Conservation (phyloP, 2,329 filamentous ascomycete species). For the Colletotrichum tofieldiae region DNA sequence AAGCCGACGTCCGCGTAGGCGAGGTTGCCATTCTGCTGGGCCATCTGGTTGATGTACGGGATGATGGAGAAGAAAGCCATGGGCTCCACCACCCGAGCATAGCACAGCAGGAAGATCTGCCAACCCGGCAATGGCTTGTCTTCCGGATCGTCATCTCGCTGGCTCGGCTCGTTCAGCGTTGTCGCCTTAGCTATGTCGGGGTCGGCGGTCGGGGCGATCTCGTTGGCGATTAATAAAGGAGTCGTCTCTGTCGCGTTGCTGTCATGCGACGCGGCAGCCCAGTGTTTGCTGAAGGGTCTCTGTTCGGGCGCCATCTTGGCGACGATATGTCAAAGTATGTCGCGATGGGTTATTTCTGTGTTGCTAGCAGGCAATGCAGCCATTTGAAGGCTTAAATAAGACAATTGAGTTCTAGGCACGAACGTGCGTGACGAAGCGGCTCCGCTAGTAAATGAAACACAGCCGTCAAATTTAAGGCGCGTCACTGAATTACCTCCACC, state of each 20-base stretch:
- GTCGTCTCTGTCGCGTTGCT: conserved; percentile 28
- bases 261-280: background rate
- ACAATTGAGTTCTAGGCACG: background rate
- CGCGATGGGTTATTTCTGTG: background rate
- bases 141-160: conserved; percentile 5
- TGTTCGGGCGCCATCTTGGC: conserved; percentile 11
- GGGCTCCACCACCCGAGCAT: conserved; percentile 80
- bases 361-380: background rate
- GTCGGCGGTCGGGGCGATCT: conserved; percentile 33
- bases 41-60: conserved; percentile 86
- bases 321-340: background rate
- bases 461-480: background rate
- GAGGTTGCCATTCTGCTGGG: conserved; percentile 75
- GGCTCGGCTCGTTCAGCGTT: conserved; percentile 19
- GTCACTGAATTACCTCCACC: background rate
- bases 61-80: conserved; percentile 89
- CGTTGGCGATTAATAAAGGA: conserved; percentile 21
- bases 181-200: conserved; percentile 31
- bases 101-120: conserved; percentile 84
- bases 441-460: background rate
- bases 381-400: background rate
- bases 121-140: conserved; percentile 29
- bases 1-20: conserved; percentile 80
- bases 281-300: background rate
- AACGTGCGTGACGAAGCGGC: background rate